These are phyloP conservation scores for Torulaspora delbrueckii DNA, from an alignment of 805 yeast genomes.

Conservation along the genomic window DNA sequence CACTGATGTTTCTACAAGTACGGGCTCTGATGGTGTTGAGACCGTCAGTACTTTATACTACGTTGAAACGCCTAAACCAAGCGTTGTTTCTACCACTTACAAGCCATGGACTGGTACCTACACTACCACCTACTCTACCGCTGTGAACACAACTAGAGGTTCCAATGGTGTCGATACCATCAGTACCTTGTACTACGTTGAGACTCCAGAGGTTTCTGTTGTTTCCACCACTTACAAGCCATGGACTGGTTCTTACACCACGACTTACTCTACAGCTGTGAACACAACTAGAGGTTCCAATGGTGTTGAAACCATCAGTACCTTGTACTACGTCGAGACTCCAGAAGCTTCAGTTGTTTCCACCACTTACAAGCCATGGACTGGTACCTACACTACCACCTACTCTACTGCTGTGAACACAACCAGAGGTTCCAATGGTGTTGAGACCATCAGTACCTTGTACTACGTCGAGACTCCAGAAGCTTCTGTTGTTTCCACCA, in stretches of 20 bases:
- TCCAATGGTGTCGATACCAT: conserved; percentile 11
- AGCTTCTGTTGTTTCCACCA: conserved; percentile 12
- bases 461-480: conserved; percentile 11
- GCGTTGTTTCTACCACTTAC: conserved; percentile 8
- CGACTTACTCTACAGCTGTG: conserved; percentile 14
- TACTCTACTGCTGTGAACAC: conserved; percentile 10
- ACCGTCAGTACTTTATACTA: conserved; percentile 12
- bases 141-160: conserved; percentile 9
- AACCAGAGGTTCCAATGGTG: conserved; percentile 1
- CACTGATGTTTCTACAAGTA: conserved; percentile 8
- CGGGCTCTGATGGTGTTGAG: conserved; percentile 9
- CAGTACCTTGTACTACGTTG: conserved; percentile 10
- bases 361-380: conserved; percentile 16
- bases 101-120: conserved; percentile 17
- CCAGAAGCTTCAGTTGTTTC: conserved; percentile 10
- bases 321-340: conserved; percentile 14
- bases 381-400: conserved; percentile 13
- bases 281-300: conserved; percentile 8
- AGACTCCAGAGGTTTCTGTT: conserved; percentile 5
- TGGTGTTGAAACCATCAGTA: conserved; percentile 7
- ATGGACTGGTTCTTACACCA: conserved; percentile 11
- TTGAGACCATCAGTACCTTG: conserved; percentile 7
- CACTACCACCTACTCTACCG: conserved; percentile 15
- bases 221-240: conserved; percentile 7
- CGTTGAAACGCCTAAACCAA: conserved; percentile 10